Percentiles rank a stretch among this genome's conserved stretches.
These are phyloP conservation scores for Guillardia theta DNA, from an alignment of 78 protist species.

Conservation along the genomic window DNA sequence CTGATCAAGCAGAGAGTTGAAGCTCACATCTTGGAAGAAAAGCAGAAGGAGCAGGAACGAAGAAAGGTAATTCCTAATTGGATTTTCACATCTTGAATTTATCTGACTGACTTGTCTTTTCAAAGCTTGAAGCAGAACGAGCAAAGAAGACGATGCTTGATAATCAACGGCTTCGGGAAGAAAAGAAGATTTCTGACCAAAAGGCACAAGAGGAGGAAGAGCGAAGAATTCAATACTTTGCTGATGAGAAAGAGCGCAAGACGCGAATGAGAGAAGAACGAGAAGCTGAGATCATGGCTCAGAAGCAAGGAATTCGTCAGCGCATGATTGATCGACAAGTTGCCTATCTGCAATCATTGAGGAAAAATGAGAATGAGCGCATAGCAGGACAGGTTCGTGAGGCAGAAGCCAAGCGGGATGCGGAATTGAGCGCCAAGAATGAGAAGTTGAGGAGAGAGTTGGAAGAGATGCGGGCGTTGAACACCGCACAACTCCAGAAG, in stretches of 20 bases:
- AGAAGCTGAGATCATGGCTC: background rate
- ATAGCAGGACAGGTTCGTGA: background rate
- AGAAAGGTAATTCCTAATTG: background rate
- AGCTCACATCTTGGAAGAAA: background rate
- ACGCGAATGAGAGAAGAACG: background rate
- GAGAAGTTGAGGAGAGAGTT: constrained; percentile 7
- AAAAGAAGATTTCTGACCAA: background rate
- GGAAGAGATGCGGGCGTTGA: background rate
- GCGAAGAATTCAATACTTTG: background rate
- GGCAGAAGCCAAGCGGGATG: constrained; percentile 3
- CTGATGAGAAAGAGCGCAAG: constrained; percentile 36
- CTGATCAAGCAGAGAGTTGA: background rate
- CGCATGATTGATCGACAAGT: constrained; percentile 10
- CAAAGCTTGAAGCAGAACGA: background rate
- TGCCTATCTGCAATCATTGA: background rate
- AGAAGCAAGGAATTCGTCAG: constrained; percentile 22
- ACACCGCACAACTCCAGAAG: background rate
- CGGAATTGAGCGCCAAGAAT: background rate
- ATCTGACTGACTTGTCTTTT: background rate
- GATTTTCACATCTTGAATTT: background rate
- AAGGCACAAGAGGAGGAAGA: background rate
- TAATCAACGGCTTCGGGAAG: background rate
- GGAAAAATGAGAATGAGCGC: background rate
- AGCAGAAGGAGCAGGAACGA: background rate
- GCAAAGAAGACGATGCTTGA: background rate